Evolutionary conservation across 2,329 filamentous ascomycete species (phyloP).

Genomic region (Magnaporthiopsis poae): DNA sequence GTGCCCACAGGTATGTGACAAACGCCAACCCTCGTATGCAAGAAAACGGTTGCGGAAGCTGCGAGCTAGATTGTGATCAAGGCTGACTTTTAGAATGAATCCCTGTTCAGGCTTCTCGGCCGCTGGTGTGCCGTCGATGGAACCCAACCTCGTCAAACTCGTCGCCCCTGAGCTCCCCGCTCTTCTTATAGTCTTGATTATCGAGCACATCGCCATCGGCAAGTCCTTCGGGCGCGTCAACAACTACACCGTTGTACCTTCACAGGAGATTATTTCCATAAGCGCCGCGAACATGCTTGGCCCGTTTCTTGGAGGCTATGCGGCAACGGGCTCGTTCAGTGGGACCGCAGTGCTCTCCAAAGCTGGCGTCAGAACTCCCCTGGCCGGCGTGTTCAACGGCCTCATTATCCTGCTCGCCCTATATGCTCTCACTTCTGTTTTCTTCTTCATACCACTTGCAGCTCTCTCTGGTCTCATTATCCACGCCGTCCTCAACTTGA

Average conservation of each 20-base stretch:
- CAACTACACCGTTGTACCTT: constrained; percentile 94
- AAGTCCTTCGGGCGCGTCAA: constrained; percentile 94
- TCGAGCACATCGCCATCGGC: constrained; percentile 93
- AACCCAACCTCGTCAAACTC: constrained; percentile 52
- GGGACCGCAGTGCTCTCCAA: constrained; percentile 96
- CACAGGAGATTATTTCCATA: constrained; percentile 90
- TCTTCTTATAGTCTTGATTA: constrained; percentile 83
- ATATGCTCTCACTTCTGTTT: constrained; percentile 77
- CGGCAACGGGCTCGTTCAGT: constrained; percentile 89
- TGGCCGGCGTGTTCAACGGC: constrained; percentile 85
- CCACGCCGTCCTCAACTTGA: constrained; percentile 72
- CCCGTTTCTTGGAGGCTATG: constrained; percentile 84
- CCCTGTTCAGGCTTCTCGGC: constrained; percentile 59
- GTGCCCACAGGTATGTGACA: constrained; percentile 59
- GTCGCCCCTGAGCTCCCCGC: constrained; percentile 69
- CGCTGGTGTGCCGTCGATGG: constrained; percentile 63
- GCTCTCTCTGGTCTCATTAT: constrained; percentile 83
- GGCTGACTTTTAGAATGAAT: background rate
- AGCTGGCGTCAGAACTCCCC: constrained; percentile 82
- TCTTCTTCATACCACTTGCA: constrained; percentile 84
- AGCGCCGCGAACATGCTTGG: constrained; percentile 83
- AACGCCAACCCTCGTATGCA: too few relatives aligned
- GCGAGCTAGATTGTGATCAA: background rate
- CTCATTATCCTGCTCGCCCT: constrained; percentile 78
- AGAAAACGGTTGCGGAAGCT: background rate